These are phyloP conservation scores for Plasmodium yoelii DNA, from an alignment of 169 alveolate species.

Conservation along the genomic window DNA sequence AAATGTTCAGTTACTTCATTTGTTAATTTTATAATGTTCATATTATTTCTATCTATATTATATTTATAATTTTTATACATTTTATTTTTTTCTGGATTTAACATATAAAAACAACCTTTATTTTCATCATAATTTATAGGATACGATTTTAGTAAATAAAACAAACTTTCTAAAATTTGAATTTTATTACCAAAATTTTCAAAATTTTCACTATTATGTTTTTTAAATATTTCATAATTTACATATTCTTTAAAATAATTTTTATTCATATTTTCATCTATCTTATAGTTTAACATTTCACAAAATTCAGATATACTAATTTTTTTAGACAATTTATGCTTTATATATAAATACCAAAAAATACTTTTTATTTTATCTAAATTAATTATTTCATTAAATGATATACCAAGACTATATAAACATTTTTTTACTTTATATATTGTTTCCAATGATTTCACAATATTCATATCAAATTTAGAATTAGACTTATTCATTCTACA, in stretches of 20 bases:
- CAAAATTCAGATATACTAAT: slow-evolving; percentile 32
- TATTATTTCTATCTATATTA: slow-evolving; percentile 35
- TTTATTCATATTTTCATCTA: slow-evolving; percentile 30
- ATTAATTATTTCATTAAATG: slow-evolving; percentile 41
- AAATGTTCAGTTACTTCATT: slow-evolving; percentile 37
- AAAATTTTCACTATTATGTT: slow-evolving; percentile 17
- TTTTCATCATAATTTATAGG: slow-evolving; percentile 75
- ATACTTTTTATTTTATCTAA: slow-evolving; percentile 35
- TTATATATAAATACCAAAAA: slow-evolving; percentile 73
- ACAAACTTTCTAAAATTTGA: slow-evolving; percentile 36
- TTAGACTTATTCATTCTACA: too few species aligned
- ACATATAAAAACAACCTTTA: slow-evolving; percentile 75
- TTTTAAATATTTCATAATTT: slow-evolving; percentile 17
- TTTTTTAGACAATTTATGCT: slow-evolving; percentile 5
- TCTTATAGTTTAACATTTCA: slow-evolving; percentile 39
- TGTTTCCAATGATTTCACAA: neutral
- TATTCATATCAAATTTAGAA: neutral
- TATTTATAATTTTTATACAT: slow-evolving; percentile 31
- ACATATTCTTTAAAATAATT: slow-evolving; percentile 70
- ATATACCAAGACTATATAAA: slow-evolving; percentile 12
- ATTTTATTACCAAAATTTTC: slow-evolving; percentile 46
- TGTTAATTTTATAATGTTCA: slow-evolving; percentile 10
- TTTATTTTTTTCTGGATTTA: slow-evolving; percentile 68
- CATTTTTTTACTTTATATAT: slow-evolving; percentile 14
- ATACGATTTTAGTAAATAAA: slow-evolving; percentile 65